Evolutionary conservation across 495 filamentous ascomycete species (phyloP).

Genomic region (Friedmanniomyces simplex): DNA sequence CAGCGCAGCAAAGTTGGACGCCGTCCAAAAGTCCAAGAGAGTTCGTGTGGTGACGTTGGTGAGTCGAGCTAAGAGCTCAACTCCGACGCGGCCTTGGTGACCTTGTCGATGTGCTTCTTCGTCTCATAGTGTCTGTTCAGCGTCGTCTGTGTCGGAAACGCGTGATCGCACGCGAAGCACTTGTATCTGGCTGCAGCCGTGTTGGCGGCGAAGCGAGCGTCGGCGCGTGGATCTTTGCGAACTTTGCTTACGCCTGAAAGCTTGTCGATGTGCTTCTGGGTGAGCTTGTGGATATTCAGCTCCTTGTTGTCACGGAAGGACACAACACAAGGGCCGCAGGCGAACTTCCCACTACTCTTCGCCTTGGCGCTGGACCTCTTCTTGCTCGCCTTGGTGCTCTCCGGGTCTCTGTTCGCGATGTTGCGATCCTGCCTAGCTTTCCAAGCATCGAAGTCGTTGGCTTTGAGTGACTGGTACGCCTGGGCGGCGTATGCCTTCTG

Average conservation of each 20-base stretch:
- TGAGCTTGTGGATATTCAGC: neutral
- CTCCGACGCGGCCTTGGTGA: neutral
- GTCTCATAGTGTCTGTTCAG: neutral
- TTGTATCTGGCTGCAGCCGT: neutral
- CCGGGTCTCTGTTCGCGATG: neutral
- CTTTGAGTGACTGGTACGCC: neutral
- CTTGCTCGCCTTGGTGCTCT: neutral
- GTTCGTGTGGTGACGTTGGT: neutral
- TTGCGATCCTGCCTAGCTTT: neutral
- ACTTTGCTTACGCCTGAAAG: neutral
- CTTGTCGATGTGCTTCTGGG: neutral
- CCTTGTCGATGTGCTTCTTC: neutral
- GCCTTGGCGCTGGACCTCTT: neutral
- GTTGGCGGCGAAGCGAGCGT: too few species aligned
- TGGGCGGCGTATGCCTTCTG: neutral
- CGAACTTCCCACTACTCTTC: neutral
- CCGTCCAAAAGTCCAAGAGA: neutral
- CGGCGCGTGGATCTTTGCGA: neutral
- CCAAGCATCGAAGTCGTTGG: neutral
- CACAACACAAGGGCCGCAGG: neutral
- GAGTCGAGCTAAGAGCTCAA: neutral
- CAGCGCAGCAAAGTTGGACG: neutral
- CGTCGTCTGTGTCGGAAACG: neutral
- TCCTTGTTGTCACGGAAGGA: neutral
- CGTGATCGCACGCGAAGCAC: neutral